Percentiles rank a stretch among this genome's conserved stretches.
Conservation (phyloP, 140 eudicot genomes). For the Flaveria floridana region DNA sequence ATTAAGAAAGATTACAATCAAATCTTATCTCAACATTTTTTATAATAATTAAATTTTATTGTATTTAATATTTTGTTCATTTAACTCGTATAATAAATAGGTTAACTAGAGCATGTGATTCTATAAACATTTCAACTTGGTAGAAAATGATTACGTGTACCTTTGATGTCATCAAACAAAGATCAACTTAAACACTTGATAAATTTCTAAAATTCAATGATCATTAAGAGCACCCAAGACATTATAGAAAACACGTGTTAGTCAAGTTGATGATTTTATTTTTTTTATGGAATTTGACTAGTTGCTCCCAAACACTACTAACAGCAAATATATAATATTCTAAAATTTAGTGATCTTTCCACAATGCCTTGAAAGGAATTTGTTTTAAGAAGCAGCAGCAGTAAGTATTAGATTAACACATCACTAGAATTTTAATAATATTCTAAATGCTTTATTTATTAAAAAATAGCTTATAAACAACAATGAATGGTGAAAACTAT, state of each 20-base stretch:
- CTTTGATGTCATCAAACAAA: neutral
- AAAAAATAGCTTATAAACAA: neutral
- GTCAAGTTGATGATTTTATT: neutral
- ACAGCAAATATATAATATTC: neutral
- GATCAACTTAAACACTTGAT: neutral
- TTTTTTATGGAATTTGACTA: neutral
- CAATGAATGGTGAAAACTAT: neutral
- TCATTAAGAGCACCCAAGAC: neutral
- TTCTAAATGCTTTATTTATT: neutral
- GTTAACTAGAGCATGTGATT: no score
- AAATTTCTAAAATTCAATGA: slow-evolving; percentile 1
- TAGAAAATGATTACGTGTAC: neutral
- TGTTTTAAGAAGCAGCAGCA: neutral
- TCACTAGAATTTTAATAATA: neutral
- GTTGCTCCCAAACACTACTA: neutral
- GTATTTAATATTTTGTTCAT: no score
- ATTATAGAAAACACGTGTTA: neutral
- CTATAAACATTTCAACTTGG: no score
- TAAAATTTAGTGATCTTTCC: slow-evolving; percentile 1
- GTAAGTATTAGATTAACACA: neutral
- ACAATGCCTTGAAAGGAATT: neutral
- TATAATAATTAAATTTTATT: no score
- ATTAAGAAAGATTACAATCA: no score
- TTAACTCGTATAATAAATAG: no score
- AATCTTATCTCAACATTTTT: no score